Evolutionary conservation across 805 yeast species (phyloP).

Genomic region (Priceomyces haplophilus): DNA sequence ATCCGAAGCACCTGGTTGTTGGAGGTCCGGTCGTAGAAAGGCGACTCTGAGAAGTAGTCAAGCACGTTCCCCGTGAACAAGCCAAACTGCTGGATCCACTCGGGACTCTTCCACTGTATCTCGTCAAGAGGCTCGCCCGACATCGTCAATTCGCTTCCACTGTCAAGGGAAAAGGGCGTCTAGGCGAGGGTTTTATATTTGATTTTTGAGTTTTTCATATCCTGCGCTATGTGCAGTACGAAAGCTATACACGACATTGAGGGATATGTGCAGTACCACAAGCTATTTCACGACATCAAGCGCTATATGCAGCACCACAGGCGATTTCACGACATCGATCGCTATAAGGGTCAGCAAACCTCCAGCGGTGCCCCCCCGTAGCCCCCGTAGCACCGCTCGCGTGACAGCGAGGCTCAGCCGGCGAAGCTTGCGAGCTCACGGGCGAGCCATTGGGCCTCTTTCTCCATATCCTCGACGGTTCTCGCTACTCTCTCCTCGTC

Average conservation of each 20-base stretch:
- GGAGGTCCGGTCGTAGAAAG: slow-evolving; percentile 90
- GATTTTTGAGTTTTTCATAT: background rate
- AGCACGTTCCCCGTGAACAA: slow-evolving; percentile 85
- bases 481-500: slow-evolving; percentile 60
- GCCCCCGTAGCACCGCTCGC: too few relatives aligned
- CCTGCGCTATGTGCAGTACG: too few relatives aligned
- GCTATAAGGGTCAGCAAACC: too few relatives aligned
- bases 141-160: background rate
- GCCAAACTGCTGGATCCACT: slow-evolving; percentile 91
- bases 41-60: slow-evolving; percentile 90
- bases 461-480: slow-evolving; percentile 59
- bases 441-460: slow-evolving; percentile 63
- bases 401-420: too few relatives aligned
- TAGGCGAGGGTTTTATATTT: background rate
- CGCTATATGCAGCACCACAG: too few relatives aligned
- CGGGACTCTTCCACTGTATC: slow-evolving; percentile 95
- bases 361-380: too few relatives aligned
- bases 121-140: slow-evolving; percentile 60
- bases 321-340: too few relatives aligned
- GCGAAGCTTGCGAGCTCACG: slow-evolving; percentile 33
- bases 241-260: too few relatives aligned
- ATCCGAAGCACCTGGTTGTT: slow-evolving; percentile 92
- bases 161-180: too few relatives aligned
- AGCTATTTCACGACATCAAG: too few relatives aligned
- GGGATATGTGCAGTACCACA: too few relatives aligned